Base-by-base conservation (phyloP, 345 rosid genomes). In the Lepidium sativum region DNA sequence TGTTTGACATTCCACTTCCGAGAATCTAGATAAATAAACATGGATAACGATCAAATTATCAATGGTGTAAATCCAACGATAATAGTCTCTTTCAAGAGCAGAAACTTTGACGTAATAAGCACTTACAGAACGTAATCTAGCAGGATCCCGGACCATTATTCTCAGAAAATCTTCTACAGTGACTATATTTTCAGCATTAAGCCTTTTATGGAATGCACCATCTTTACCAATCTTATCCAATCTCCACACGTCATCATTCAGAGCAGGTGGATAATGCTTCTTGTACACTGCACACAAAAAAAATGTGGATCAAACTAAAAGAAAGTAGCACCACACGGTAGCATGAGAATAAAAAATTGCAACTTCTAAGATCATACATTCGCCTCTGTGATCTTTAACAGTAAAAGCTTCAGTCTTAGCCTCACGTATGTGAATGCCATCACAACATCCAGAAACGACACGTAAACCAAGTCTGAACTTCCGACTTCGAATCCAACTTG, bases 1-100 rank as follows among this genome's bases (percentile, higher is more conserved):
- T 91, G 82, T 91, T 94, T 67, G 99, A 91, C 97, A 94, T 94
- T n/a, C 99, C 99, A 44, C 92, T 85, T 57, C 99, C 99, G 51
- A 94, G 95, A 82, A 83, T 85, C 99, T 94, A 76, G 60, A 77
- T 3, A 45, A 44, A 59, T 3, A 20, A 44, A 59, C 47, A 62
- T 17, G 56, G 33, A 43, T 54, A 56, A 53, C 3, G 48, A 32
- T 49, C 21, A 69, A 21, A 63, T 79, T 53, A 84, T 73, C 60
- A 63, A 59, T 41, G 20, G 55, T 58, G 35, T 55, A 39, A 40
- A 53, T 18, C 21, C 43, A 37, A 60, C 4, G 5, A 40, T 27
- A 27, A 52, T 27, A 15, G 40, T 31, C 48, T 57, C 60, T 54
- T 50, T 75, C 47, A 44, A 55, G 45, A 72, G 48, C 49, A 65